Evolutionary conservation across 768 basidiomycete species (phyloP).

Genomic region (Suillus discolor): DNA sequence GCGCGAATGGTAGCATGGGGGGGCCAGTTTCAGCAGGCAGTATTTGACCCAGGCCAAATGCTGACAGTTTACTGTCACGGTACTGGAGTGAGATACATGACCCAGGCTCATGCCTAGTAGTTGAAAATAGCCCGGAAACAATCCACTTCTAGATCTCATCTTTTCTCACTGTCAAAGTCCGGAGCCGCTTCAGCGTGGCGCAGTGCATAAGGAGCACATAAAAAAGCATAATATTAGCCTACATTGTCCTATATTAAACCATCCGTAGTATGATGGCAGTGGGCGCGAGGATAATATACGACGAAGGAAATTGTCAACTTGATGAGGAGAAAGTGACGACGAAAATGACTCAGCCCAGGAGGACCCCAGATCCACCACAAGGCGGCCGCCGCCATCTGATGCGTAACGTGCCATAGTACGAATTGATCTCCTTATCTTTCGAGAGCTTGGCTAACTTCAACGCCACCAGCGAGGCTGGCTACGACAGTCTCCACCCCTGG

Average conservation of each 20-base stretch:
- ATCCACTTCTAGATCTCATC: background rate
- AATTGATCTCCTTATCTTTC: background rate
- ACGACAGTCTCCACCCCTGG: background rate
- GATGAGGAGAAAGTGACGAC: background rate
- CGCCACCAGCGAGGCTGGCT: background rate
- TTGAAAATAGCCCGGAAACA: background rate
- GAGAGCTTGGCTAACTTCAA: background rate
- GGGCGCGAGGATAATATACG: background rate
- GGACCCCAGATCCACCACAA: background rate
- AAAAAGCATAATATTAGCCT: background rate
- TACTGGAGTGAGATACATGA: background rate
- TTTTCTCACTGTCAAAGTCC: conserved; percentile 4
- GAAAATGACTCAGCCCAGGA: background rate
- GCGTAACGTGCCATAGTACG: background rate
- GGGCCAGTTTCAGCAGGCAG: background rate
- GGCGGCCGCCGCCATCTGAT: background rate
- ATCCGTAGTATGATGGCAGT: background rate
- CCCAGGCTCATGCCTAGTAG: background rate
- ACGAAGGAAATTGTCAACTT: background rate
- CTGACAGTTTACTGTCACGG: background rate
- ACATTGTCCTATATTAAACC: background rate
- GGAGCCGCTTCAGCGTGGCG: background rate
- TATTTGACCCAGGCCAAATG: background rate
- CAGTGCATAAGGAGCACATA: background rate
- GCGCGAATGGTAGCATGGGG: conserved; percentile 55